phyloP scores from a whole-genome alignment of 352 stramenopile genomes.

The Pythium sukuiense region DNA sequence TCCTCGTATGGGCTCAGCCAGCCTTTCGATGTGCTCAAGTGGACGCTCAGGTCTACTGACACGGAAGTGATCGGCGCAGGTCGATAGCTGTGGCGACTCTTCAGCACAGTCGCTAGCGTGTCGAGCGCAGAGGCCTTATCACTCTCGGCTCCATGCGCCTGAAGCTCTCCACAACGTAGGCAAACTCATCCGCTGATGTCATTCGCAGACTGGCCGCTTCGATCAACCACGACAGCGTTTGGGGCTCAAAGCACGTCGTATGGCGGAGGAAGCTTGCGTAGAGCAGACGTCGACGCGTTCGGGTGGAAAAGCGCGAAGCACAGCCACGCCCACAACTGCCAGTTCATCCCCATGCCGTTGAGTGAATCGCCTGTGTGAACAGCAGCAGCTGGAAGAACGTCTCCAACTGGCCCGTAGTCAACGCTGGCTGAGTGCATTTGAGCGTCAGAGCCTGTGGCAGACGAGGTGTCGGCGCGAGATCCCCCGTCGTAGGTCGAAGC shows the following conservation, averaged over 20 bases:
- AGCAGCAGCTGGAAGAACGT: neutral
- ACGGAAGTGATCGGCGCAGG: too few relatives aligned
- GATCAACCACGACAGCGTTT: neutral
- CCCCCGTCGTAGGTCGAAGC: neutral
- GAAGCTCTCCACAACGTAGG: neutral
- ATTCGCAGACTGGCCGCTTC: neutral
- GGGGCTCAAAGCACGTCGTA: neutral
- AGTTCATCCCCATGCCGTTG: neutral
- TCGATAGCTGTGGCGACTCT: too few relatives aligned
- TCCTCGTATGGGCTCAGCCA: too few relatives aligned
- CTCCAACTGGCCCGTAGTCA: neutral
- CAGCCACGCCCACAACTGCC: slow-evolving; percentile 1
- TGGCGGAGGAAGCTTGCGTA: neutral
- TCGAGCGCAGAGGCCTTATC: too few relatives aligned
- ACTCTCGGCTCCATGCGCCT: neutral
- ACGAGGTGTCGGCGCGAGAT: neutral
- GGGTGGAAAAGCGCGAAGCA: neutral
- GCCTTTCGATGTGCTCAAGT: too few relatives aligned
- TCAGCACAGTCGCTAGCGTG: too few relatives aligned
- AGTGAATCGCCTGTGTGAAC: neutral
- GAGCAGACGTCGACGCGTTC: neutral
- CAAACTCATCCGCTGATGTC: neutral
- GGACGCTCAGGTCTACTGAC: too few relatives aligned
- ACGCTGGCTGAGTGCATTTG: neutral
- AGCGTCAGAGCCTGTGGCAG: neutral